Evolutionary conservation across 495 filamentous ascomycete species (phyloP).

Genomic region (Neurospora sp.): DNA sequence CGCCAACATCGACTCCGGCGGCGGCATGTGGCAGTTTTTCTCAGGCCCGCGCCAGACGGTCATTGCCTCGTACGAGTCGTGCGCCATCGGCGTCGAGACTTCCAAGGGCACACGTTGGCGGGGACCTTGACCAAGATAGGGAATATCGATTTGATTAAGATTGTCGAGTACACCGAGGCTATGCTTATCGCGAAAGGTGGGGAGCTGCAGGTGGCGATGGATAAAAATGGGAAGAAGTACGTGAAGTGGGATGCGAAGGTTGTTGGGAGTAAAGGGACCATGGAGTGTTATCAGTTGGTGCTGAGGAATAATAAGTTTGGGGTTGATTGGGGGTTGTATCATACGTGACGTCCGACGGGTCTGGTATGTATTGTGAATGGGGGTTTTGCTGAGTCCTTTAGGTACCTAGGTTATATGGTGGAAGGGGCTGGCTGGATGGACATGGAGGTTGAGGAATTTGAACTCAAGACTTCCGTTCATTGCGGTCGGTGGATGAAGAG

Average conservation of each 20-base stretch:
- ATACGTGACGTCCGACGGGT: neutral
- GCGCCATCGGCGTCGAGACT: neutral
- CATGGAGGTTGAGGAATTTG: no score
- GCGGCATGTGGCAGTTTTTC: neutral
- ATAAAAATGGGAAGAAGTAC: neutral
- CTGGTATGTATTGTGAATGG: neutral
- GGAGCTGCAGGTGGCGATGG: no score
- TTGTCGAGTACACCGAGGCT: neutral
- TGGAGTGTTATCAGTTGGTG: neutral
- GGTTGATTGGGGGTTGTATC: neutral
- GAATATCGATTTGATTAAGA: neutral
- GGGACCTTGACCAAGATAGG: neutral
- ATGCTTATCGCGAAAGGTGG: neutral
- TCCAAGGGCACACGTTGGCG: neutral
- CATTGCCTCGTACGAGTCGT: neutral
- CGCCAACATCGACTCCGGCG: neutral
- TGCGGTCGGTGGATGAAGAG: no score
- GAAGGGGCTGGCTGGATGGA: no score
- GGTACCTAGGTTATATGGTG: no score
- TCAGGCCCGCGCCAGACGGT: neutral
- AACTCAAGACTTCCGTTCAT: no score
- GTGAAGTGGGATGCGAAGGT: neutral
- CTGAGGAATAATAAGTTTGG: neutral
- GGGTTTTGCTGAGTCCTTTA: neutral
- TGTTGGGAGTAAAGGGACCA: neutral